Base-by-base conservation (phyloP, 805 yeast species). In the Cyberlindnera xylosilytica region DNA sequence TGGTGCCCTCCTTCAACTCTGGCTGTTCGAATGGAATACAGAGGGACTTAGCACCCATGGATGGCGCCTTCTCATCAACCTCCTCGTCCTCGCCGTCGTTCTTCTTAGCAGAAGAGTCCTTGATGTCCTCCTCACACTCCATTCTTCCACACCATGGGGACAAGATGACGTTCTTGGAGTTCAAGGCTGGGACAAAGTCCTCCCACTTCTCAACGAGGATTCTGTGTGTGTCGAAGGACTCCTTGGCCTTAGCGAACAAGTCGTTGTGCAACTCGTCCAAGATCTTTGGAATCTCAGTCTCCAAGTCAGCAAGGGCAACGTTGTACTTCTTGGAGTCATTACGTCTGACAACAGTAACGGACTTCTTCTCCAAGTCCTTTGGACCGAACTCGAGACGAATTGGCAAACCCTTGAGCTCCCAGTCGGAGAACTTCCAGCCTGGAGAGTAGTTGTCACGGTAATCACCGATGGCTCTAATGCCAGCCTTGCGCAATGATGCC, bases 21-120 rank as follows among this genome's bases (percentile, higher is more conserved):
- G 96, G 97, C 73, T 91, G 98, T 30, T 87, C 85, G 61, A 81
- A 82, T 52, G 99, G 99, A 65, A 90, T 90, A 78, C 99, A 93
- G 67, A 93, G 76, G 17, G 96, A 85, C 74, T 93, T 93, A 53
- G 99, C 99, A 62, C 99, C 99, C 99, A 93, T 93, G 39, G 95
- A 81, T 63, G 99, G 99, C 19, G 99, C 88, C 66, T 87, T 85
- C 61, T 93, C 98, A 63, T 93, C 99, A 37, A 74, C 83, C 64
- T 86, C 96, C 66, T 86, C 96, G 54, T 80, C 87, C 53, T 86
- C 95, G 53, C 88, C 85, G 56, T 80, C 82, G 62, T 83, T 85
- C 61, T 82, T 79, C 66, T 75, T 81, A 33, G 79, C 74, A 33
- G 95, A 88, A 34, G 87, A 73, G 36, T 90, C 96, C 76, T 95